Evolutionary conservation across 768 basidiomycete genomes (phyloP), one percentile per base, ranked within the genome.

Genomic region (Naganishia antarctica): DNA sequence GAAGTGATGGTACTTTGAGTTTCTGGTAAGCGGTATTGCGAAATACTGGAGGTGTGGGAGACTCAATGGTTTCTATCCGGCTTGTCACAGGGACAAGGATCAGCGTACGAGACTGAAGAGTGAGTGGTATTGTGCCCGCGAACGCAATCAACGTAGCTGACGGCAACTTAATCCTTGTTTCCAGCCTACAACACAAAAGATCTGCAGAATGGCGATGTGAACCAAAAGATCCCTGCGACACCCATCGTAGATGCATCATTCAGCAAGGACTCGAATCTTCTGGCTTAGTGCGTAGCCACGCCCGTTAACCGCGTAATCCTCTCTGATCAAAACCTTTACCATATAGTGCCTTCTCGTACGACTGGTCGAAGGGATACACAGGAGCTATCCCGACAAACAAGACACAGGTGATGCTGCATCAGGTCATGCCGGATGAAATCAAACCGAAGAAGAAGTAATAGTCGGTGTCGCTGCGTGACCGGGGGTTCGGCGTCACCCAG

Each of bases 311-410:
- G 13, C 28, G 4, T 16, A 4, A 8, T n/a, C n/a, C n/a, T n/a
- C 25, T 51, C 3, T 25, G 12, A 18, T 6, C 5, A 12, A 13
- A 16, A 3, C 18, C 13, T 40, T 29, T 12, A 29, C 26, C n/a
- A 23, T 41, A 28, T 26, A 76, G 75, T 69, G 87, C 91, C 0
- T 78, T 94, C 25, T 91, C 90, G 13, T 94, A 94, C 68, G 91
- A 94, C 73, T 94, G 91, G 91, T 88, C 87, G 16, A 91, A 91
- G 74, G 90, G 91, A 8, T 88, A 91, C 75, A 85, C 86, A 13
- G 91, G 91, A 23, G 90, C 87, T 83, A 87, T 87, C 4, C 81
- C 83, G 2, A 80, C 81, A 0, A 76, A 74, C 51, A 69, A 70
- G 13, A 81, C 79, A 40, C 77, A 79, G 65, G 76, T 81, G 49